Evolutionary conservation across 2,329 filamentous ascomycete genomes (phyloP), one percentile per base, ranked within the genome.

Genomic region (Colletotrichum gigasporum): DNA sequence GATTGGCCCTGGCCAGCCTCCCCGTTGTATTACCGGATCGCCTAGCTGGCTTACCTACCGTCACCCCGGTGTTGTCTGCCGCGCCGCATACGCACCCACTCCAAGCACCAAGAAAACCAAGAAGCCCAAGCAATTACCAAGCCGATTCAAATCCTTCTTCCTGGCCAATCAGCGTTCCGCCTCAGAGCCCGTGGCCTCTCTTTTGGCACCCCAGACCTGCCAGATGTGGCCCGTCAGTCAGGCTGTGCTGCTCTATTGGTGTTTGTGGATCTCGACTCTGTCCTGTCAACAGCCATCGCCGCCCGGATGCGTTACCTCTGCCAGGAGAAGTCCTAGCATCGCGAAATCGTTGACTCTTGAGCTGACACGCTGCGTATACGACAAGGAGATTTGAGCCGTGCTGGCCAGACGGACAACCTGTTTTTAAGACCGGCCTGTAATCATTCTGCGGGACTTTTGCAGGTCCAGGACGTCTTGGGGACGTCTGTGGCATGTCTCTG

Each of bases 81-180:
- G 53, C 16, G 42, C 53, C 53, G 41, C 50, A 62, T 26, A 54
- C 30, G 20, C 22, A 39, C 22, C 37, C 22, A 53, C 12, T 4
- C 26, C 11, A 30, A 18, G 30, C 20, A 20, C n/a, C 18, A 41
- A 37, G n/a, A 28, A 20, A 22, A 37, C 53, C 53, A 56, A 65
- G 57, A 39, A 62, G 50, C 56, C 35, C 35, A 62, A 62, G 42
- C 53, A 62, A 62, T 45, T 44, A 62, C 50, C 62, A 65, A 62
- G 42, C 14, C 57, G 50, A 55, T 55, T 55, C 16, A 20, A 32
- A 28, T 18, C 35, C 18, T 65, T 24, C 3, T 5, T 2, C 6
- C 22, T 3, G 9, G 16, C 62, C 20, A 65, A 65, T 65, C 22
- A 62, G 7, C 11, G 7, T 22, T 7, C 11, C 26, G 14, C 10